phyloP scores from a whole-genome alignment of 306 rosid genomes.

The Fragaria nilgerrensis region DNA sequence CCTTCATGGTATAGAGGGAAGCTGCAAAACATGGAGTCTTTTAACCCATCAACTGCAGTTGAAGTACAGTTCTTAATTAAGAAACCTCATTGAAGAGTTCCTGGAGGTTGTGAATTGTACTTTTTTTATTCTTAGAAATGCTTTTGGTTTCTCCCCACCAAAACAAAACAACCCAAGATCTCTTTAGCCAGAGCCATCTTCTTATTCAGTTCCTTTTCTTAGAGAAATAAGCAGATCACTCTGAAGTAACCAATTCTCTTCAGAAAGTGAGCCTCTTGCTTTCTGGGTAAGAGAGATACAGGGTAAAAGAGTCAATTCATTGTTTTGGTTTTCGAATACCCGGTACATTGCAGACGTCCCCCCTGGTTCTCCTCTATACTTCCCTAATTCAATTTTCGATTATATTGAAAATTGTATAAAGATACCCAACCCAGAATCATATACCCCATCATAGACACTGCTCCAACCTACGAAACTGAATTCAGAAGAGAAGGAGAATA shows the following conservation, averaged over 20 bases:
- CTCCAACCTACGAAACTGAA: no score
- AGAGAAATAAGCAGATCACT: background rate
- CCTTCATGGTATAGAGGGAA: conserved; percentile 58
- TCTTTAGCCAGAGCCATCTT: conserved; percentile 62
- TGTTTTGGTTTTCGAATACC: no score
- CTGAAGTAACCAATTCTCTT: background rate
- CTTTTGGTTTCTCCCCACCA: background rate
- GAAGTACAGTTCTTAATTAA: conserved; percentile 71
- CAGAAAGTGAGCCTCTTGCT: background rate
- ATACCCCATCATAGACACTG: no score
- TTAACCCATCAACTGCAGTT: conserved; percentile 54
- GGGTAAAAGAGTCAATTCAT: background rate
- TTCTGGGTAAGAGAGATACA: background rate
- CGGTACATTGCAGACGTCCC: no score
- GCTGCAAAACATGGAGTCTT: conserved; percentile 55
- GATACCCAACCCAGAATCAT: no score
- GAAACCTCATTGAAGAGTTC: conserved; percentile 83
- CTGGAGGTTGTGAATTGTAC: conserved; percentile 57
- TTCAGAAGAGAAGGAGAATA: no score
- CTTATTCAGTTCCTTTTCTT: background rate
- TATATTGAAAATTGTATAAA: no score
- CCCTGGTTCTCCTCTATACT: no score
- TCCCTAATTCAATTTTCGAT: no score
- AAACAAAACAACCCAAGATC: conserved; percentile 34
- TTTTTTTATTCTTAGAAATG: conserved; percentile 12